phyloP scores from a whole-genome alignment of 192 early-diverging fungal species.

The Mortierella hygrophila region DNA sequence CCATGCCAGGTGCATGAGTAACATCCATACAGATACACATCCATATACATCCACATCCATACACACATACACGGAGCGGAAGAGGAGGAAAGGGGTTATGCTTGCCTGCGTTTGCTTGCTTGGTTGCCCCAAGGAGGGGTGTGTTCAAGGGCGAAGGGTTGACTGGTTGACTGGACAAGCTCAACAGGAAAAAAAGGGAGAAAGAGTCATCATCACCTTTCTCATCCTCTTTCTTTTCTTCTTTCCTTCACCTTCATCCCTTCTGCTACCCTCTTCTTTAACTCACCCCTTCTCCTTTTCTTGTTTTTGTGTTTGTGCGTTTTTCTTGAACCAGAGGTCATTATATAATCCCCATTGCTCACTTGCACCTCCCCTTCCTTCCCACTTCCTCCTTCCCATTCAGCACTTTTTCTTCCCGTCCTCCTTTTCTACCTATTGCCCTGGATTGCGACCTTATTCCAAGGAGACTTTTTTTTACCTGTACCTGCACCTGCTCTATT shows the following conservation, averaged over 20 bases:
- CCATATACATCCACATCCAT: background rate
- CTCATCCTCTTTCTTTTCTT: background rate
- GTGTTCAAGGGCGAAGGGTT: background rate
- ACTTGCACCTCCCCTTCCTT: background rate
- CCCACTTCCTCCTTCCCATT: background rate
- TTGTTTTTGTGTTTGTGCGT: background rate
- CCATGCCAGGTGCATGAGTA: background rate
- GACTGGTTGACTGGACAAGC: background rate
- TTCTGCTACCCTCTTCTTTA: background rate
- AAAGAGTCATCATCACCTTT: background rate
- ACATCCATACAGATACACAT: background rate
- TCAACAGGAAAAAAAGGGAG: background rate
- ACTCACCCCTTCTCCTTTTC: background rate
- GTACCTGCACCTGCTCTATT: background rate
- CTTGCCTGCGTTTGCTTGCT: background rate
- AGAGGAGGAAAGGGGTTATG: background rate
- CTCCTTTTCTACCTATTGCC: background rate
- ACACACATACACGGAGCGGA: background rate
- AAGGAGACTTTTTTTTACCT: background rate
- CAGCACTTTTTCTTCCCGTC: background rate
- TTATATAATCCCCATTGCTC: constrained; percentile 9
- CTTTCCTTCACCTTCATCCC: background rate
- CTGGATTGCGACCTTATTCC: background rate
- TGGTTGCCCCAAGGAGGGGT: background rate
- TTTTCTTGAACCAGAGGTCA: background rate